Base-by-base conservation (phyloP, 2,329 filamentous ascomycete species). In the Cladosporium sp. region DNA sequence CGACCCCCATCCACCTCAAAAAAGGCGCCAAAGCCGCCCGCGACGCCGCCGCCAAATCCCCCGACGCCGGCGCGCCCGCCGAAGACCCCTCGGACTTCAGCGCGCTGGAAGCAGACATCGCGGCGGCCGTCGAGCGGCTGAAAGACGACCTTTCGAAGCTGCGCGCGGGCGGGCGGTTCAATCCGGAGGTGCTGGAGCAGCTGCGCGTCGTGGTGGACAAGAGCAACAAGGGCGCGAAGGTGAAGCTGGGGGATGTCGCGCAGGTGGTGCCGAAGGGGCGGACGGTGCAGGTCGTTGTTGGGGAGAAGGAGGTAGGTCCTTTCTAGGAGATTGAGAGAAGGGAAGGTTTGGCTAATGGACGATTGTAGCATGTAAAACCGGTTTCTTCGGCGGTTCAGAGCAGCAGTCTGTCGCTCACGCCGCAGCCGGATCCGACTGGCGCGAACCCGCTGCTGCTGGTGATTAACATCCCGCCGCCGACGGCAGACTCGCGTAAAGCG, bases 191-290 rank as follows among this genome's bases (percentile, higher is more conserved):
- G 1, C 71, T 87, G 31, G 84, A 87, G 66, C 71, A 68, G 16
- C 61, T 87, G 49, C 75, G 77, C 35, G 83, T 87, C n/a, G 71
- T 77, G 46, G 61, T 84, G 44, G 74, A 71, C 54, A 80, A 83
- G 62, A 59, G 53, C 18, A 80, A 77, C 54, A 72, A 78, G 54
- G 78, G 69, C 9, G 10, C 11, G 9, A 52, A 46, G 1, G 74
- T 79, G 45, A 75, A 71, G 56, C 61, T 88, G 46, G 75, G 77
- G 9, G 83, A 86, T 63, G 63, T 88, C 53, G 84, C 83, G 2
- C 84, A 86, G 63, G 81, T 87, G 13, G 73, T 87, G 37, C 81
- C 82, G 0, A 83, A 84, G 61, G 83, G 83, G 9, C 69, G 83
- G 52, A 75, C 75, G 59, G 66, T 86, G 31, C 78, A 80, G 54